A percentile compares a stretch with the other conserved stretches of the same genome.
phyloP scores from a whole-genome alignment of 2,329 filamentous ascomycete species.

The Colletotrichum spaethianum region DNA sequence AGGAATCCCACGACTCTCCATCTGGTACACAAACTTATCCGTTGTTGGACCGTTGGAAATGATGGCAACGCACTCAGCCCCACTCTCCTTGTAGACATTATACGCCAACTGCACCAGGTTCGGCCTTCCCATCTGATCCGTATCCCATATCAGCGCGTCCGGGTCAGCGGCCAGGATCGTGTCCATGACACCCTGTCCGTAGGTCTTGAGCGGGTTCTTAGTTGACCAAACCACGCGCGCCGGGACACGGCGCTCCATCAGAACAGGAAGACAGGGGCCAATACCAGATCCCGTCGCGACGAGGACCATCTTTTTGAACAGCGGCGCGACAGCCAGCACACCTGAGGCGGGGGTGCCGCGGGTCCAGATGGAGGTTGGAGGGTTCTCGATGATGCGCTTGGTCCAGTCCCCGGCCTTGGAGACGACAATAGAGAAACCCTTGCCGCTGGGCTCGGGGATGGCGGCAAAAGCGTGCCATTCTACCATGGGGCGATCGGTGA shows the following conservation, averaged over 20 bases:
- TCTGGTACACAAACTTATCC: slow-evolving; percentile 75
- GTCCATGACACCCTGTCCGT: slow-evolving; percentile 70
- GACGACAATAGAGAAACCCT: slow-evolving; percentile 78
- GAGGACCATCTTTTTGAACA: slow-evolving; percentile 76
- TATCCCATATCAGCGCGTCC: slow-evolving; percentile 78
- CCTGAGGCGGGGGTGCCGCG: slow-evolving; percentile 77
- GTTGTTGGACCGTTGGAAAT: slow-evolving; percentile 80
- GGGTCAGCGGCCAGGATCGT: slow-evolving; percentile 71
- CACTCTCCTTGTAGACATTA: slow-evolving; percentile 69
- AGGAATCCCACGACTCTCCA: slow-evolving; percentile 76
- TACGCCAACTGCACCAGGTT: slow-evolving; percentile 65
- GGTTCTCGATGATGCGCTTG: slow-evolving; percentile 70
- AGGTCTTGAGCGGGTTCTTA: slow-evolving; percentile 72
- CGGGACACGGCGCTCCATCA: slow-evolving; percentile 64
- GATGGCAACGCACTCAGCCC: slow-evolving; percentile 79
- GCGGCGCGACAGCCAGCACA: slow-evolving; percentile 75
- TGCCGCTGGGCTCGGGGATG: slow-evolving; percentile 68
- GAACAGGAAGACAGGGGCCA: slow-evolving; percentile 74
- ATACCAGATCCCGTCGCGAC: slow-evolving; percentile 83
- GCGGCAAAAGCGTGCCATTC: slow-evolving; percentile 86
- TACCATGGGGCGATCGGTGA: slow-evolving; percentile 73
- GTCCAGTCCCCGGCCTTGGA: slow-evolving; percentile 86
- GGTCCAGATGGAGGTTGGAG: slow-evolving; percentile 75
- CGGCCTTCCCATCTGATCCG: slow-evolving; percentile 69
- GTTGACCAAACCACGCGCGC: slow-evolving; percentile 80